Percentiles rank a stretch among this genome's conserved stretches.
phyloP scores from a whole-genome alignment of 2,329 filamentous ascomycete species.

The Ceratocystis cubensis region DNA sequence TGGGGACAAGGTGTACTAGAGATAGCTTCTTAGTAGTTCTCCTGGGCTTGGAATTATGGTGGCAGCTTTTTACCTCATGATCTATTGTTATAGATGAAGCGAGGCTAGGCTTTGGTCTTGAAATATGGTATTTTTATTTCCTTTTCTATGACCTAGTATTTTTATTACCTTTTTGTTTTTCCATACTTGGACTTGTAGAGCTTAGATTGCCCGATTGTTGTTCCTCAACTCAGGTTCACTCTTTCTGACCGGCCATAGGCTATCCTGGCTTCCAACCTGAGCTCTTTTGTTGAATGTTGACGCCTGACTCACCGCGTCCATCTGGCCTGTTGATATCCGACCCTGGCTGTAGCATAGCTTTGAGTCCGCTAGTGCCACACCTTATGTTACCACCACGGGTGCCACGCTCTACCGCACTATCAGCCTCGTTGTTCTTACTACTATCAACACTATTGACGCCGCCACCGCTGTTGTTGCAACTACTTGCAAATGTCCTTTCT shows the following conservation, averaged over 20 bases:
- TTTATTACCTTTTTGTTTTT: slow-evolving; percentile 22
- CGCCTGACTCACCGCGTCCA: not conserved
- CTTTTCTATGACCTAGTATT: not conserved
- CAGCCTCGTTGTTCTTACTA: not conserved
- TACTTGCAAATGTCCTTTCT: slow-evolving; percentile 20
- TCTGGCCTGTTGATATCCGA: not conserved
- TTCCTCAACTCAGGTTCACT: not conserved
- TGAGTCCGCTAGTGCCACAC: not conserved
- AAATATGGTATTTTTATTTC: slow-evolving; percentile 2
- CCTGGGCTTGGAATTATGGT: not conserved
- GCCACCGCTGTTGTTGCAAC: not conserved
- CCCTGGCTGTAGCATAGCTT: not conserved
- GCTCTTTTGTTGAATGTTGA: not conserved
- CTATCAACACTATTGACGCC: not conserved
- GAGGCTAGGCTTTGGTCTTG: not conserved
- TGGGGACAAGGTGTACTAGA: not conserved
- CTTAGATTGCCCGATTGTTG: not conserved
- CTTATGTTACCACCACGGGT: not conserved
- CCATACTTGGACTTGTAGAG: not conserved
- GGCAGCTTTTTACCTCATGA: not conserved
- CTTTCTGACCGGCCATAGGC: not conserved
- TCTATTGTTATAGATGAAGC: not conserved
- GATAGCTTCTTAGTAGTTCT: not conserved
- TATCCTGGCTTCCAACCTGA: slow-evolving; percentile 7
- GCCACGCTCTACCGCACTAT: not conserved